Evolutionary conservation across 1,284 basidiomycete species (phyloP), one percentile per base, ranked within the genome.

Genomic region (Malassezia restricta): DNA sequence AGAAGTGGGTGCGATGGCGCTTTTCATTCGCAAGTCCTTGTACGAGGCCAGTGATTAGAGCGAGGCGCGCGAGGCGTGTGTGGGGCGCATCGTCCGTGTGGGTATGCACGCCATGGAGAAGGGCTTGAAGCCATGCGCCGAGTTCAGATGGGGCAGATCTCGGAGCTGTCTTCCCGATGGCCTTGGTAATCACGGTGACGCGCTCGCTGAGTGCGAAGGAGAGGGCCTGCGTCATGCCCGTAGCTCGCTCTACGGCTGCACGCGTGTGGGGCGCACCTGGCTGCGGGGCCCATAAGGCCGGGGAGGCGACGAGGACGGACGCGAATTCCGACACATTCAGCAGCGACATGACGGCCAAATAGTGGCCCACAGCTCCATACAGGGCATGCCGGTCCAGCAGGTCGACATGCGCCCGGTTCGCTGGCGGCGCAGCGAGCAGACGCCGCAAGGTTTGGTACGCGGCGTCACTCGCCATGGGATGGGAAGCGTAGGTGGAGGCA

Each of bases 301-400:
- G 62, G 27, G 64, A 65, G 11, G 50, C 58, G 28, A 49, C 63
- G 42, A 71, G 51, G 24, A 57, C 43, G 32, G 55, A 50, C 24
- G 56, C 57, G 46, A 71, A 68, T 6, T 68, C 61, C 30, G 54
- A 43, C 6, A 65, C 51, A 37, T 64, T 59, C 6, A 60, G 57
- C 28, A 59, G 44, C 46, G 63, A 53, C 35, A 71, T 50, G 33
- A 61, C 62, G 30, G 64, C 59, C 8, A 68, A 40, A 44, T 66
- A 71, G 55, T 61, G 59, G 11, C 63, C 62, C 47, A 71, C 65
- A 46, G 67, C 58, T n/a, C 65, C 59, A 35, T 62, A 68, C 8
- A 71, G 61, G 0, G 61, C 58, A 40, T 51, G 45, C 6, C 65
- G 52, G 5, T 62, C 62, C 35, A 71, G 59, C 17, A 69, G 49